Evolutionary conservation across 805 yeast genomes (phyloP).

Genomic region (Starmerella potacharoeniae): DNA sequence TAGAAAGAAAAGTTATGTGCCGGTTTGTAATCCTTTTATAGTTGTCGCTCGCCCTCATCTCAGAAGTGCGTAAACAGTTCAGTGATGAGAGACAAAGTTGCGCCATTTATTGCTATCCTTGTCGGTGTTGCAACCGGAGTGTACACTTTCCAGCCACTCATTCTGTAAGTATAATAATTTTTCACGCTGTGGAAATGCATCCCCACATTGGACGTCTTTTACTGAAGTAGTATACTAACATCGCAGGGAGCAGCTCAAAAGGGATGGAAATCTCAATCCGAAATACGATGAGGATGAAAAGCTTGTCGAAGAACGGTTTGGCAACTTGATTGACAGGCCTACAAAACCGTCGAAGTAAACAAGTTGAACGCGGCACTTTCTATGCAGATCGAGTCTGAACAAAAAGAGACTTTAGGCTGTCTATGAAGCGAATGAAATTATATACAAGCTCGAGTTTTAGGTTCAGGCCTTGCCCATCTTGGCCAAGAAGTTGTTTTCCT

Average conservation of each 20-base stretch:
- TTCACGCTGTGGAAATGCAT: too few relatives aligned
- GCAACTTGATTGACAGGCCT: conserved; percentile 11
- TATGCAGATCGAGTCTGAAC: too few relatives aligned
- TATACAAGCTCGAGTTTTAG: neutral
- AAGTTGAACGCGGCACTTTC: neutral
- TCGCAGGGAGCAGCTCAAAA: conserved; percentile 24
- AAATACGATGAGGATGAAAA: conserved; percentile 19
- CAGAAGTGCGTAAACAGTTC: neutral
- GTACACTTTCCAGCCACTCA: conserved; percentile 24
- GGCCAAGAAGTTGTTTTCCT: conserved; percentile 65
- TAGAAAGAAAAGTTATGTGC: conserved; percentile 3
- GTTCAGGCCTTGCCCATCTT: conserved; percentile 32
- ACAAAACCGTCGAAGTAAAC: neutral
- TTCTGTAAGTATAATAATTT: conserved; percentile 20
- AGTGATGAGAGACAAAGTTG: conserved; percentile 15
- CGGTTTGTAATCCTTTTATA: neutral
- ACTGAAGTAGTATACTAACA: neutral
- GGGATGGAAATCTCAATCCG: conserved; percentile 24
- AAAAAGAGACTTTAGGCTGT: too few relatives aligned
- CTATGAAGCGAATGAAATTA: neutral
- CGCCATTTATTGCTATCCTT: conserved; percentile 20
- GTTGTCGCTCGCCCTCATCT: neutral
- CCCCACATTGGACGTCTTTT: neutral
- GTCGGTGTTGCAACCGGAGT: conserved; percentile 23
- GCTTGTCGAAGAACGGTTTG: conserved; percentile 11